Percentiles rank a stretch among this genome's conserved stretches.
Conservation (phyloP, 2,329 filamentous ascomycete genomes). For the Annulohypoxylon truncatum region DNA sequence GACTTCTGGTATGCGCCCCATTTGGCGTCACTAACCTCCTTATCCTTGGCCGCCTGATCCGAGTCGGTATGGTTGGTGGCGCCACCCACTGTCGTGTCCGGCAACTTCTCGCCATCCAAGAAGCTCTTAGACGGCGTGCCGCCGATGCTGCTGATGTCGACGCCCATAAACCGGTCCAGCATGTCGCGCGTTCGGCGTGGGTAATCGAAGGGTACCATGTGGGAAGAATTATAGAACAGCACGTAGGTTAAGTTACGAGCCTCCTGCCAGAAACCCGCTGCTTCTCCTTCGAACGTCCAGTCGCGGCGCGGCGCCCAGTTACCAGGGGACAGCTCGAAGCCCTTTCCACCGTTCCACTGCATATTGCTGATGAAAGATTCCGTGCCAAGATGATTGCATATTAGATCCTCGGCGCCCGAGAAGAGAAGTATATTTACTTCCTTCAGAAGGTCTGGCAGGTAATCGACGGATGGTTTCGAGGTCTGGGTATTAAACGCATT, state of each 20-base stretch:
- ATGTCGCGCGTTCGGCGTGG: slow-evolving; percentile 90
- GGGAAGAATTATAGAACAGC: slow-evolving; percentile 92
- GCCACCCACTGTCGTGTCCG: slow-evolving; percentile 80
- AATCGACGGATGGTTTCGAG: slow-evolving; percentile 76
- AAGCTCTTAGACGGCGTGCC: slow-evolving; percentile 80
- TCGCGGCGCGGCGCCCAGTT: slow-evolving; percentile 91
- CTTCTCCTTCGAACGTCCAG: slow-evolving; percentile 92
- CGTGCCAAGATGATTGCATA: slow-evolving; percentile 97
- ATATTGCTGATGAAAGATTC: slow-evolving; percentile 91
- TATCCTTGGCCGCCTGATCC: slow-evolving; percentile 75
- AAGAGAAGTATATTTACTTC: slow-evolving; percentile 86
- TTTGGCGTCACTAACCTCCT: slow-evolving; percentile 81
- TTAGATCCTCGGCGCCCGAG: slow-evolving; percentile 92
- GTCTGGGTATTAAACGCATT: slow-evolving; percentile 75
- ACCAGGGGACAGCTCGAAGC: slow-evolving; percentile 88
- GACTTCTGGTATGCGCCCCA: slow-evolving; percentile 91
- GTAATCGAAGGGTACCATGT: slow-evolving; percentile 98
- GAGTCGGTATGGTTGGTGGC: slow-evolving; percentile 70
- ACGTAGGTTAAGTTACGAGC: slow-evolving; percentile 96
- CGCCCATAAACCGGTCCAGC: slow-evolving; percentile 95
- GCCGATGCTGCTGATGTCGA: slow-evolving; percentile 91
- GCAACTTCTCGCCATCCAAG: slow-evolving; percentile 86
- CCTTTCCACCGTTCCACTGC: slow-evolving; percentile 90
- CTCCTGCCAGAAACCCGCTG: slow-evolving; percentile 92
- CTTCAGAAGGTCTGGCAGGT: slow-evolving; percentile 82